Conservation (phyloP, 1,284 basidiomycete genomes). For the Wolfiporia cocos region DNA sequence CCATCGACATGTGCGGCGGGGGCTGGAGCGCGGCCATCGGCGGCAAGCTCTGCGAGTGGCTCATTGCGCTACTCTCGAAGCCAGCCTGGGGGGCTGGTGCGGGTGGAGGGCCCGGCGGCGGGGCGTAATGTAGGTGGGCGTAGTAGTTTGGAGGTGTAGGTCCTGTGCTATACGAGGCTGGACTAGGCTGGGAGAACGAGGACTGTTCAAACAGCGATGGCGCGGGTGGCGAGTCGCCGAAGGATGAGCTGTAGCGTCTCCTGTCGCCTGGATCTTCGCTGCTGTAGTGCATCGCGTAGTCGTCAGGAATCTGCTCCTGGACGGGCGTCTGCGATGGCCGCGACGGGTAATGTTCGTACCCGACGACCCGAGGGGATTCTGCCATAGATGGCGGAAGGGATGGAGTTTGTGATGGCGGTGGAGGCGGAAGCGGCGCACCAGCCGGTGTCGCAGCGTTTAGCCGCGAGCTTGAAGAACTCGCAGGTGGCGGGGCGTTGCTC, state of each 20-base stretch:
- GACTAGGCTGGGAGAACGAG: slow-evolving; percentile 11
- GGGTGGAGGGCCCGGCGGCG: slow-evolving; percentile 7
- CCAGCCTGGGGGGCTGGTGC: slow-evolving; percentile 2
- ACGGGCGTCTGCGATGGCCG: slow-evolving; percentile 7
- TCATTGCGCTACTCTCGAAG: slow-evolving; percentile 11
- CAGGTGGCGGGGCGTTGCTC: slow-evolving; percentile 4
- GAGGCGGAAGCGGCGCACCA: slow-evolving; percentile 4
- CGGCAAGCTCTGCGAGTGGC: slow-evolving; percentile 8
- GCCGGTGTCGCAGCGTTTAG: background rate
- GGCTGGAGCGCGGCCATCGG: slow-evolving; percentile 11
- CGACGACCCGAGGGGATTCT: slow-evolving; percentile 9
- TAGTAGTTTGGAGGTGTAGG: slow-evolving; percentile 15
- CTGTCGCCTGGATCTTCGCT: slow-evolving; percentile 12
- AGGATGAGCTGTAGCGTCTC: slow-evolving; percentile 15
- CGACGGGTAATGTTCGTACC: slow-evolving; percentile 11
- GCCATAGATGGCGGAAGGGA: slow-evolving; percentile 3
- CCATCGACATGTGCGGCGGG: slow-evolving; percentile 1
- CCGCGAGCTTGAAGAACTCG: background rate
- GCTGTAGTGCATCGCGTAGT: slow-evolving; percentile 19
- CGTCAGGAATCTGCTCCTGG: slow-evolving; percentile 11
- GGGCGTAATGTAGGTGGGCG: slow-evolving; percentile 15
- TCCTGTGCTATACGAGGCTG: slow-evolving; percentile 12
- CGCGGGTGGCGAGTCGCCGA: slow-evolving; percentile 16
- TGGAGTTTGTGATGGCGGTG: slow-evolving; percentile 9
- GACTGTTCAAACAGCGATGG: slow-evolving; percentile 15